Percentiles rank a stretch among this genome's conserved stretches.
Conservation (phyloP, 169 alveolate species). For the Plasmodium knowlesi region DNA sequence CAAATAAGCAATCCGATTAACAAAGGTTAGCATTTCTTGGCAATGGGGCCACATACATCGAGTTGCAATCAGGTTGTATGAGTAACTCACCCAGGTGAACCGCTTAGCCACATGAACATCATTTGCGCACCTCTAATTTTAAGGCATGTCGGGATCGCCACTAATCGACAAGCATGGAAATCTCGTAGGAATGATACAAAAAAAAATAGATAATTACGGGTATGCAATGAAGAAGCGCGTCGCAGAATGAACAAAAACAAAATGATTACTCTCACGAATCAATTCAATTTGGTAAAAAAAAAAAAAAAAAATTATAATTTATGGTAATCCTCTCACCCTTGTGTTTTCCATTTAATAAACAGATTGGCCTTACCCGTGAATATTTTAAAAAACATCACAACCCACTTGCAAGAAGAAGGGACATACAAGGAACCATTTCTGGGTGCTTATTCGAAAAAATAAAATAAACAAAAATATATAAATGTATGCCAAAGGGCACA, state of each 20-base stretch:
- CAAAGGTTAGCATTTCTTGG: slow-evolving; percentile 30
- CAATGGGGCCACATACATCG: neutral
- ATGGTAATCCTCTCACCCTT: neutral
- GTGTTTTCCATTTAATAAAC: neutral
- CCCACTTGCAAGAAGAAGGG: slow-evolving; percentile 37
- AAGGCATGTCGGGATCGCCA: slow-evolving; percentile 75
- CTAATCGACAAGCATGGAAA: slow-evolving; percentile 43
- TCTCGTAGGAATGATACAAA: slow-evolving; percentile 72
- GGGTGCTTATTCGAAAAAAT: slow-evolving; percentile 22
- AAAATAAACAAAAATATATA: slow-evolving; percentile 8
- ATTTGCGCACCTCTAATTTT: neutral
- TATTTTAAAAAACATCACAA: slow-evolving; percentile 46
- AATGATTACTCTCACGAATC: neutral
- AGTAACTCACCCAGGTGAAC: neutral
- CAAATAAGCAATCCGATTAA: slow-evolving; percentile 72
- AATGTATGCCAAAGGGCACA: neutral
- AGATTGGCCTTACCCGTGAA: slow-evolving; percentile 59
- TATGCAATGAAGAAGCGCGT: neutral
- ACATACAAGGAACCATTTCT: slow-evolving; percentile 53
- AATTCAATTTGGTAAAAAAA: neutral
- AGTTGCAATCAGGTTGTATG: neutral
- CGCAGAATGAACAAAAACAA: neutral
- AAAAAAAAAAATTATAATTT: neutral
- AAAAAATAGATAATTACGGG: slow-evolving; percentile 73
- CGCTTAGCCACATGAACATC: neutral